Base-by-base conservation (phyloP, 108 stramenopile genomes). In the Mayamaea pseudoterrestris region DNA sequence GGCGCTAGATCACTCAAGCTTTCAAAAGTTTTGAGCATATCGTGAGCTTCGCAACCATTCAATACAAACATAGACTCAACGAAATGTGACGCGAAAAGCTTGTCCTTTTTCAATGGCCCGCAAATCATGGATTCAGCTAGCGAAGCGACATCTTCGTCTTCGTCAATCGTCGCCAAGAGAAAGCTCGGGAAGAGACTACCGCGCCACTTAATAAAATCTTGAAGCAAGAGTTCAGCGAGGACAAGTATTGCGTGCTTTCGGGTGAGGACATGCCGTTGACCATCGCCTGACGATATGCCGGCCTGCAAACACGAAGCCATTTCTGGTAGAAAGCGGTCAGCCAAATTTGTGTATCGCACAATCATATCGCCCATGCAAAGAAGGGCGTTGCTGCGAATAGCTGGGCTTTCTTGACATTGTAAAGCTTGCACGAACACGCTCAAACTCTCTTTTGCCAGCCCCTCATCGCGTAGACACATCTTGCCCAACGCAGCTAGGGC, bases 181-280 rank as follows among this genome's bases (percentile, higher is more conserved):
- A 90, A 92, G 34, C 93, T 68, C 53, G 83, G 79, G 24, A 97
- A 60, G 1, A 95, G 61, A 22, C 90, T 68, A 5, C 93, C 96
- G 53, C 89, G 63, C 92, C 92, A 94, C 54, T 97, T 97, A 47
- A 97, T 71, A 68, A 90, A 95, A 61, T 97, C 96, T 66, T 97
- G 94, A 13, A 93, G 51, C 16, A 97, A 32, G 24, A 97, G 55
- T 39, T 74, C 81, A 8, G 83, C 81, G 25, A 97, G 60, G 5
- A 95, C 55, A 31, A 93, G 40, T 7, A 97, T 55, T 20, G 94
- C 93, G 41, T 94, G 83, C 50, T 90, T 85, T 23, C 94, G 78
- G 12, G 50, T 44, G 25, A 50, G 46, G 20, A 39, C 5, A n/a
- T n/a, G n/a, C n/a, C n/a, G n/a, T n/a, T n/a, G n/a, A n/a, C n/a